Percentiles rank a stretch among this genome's conserved stretches.
phyloP scores from a whole-genome alignment of 73 alveolate genomes.

The Blepharisma japonicum region DNA sequence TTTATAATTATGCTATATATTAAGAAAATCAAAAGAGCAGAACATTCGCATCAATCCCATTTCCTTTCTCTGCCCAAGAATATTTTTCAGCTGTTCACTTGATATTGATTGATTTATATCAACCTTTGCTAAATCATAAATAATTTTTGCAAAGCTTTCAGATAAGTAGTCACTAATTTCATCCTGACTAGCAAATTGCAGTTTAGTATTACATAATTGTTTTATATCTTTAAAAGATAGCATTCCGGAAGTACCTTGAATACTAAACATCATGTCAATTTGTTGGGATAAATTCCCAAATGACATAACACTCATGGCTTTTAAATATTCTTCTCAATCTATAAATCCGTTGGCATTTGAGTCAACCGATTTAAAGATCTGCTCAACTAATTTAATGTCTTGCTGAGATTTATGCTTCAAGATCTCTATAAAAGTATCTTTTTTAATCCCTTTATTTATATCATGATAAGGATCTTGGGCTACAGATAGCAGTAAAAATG shows the following conservation, averaged over 20 bases:
- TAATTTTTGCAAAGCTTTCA: conserved; percentile 7
- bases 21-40: not conserved
- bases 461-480: conserved; percentile 21
- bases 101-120: not conserved
- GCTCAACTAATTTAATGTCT: not conserved
- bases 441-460: not conserved
- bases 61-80: not conserved
- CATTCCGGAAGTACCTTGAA: not conserved
- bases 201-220: not conserved
- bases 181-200: not conserved
- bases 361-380: not conserved
- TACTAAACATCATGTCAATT: conserved; percentile 15
- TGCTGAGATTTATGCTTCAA: not conserved
- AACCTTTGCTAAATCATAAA: not conserved
- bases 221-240: not conserved
- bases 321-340: conserved; percentile 16
- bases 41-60: not conserved
- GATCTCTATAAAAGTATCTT: not conserved
- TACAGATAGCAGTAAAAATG: not conserved
- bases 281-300: conserved; percentile 7
- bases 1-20: too few relatives aligned
- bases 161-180: not conserved
- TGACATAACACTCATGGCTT: conserved; percentile 11
- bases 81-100: conserved; percentile 9
- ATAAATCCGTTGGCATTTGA: not conserved